Evolutionary conservation across 2,329 filamentous ascomycete genomes (phyloP), one percentile per base, ranked within the genome.

Genomic region (Aspergillus ibericus): DNA sequence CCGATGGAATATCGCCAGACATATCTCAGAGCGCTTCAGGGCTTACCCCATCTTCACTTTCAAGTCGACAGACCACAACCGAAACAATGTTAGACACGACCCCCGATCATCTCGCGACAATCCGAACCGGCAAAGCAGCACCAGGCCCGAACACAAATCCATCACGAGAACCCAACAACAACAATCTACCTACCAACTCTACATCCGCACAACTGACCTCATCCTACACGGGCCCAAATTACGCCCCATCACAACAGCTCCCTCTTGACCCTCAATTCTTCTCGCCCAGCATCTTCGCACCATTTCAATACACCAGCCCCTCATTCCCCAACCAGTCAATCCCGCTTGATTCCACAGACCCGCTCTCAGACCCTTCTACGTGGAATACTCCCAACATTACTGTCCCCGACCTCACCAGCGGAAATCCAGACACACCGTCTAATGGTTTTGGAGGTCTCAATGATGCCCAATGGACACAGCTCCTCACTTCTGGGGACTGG

Each of bases 381-480:
- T 77, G 75, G 75, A 68, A 72, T 52, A 42, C 63, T 3, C 27
- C 55, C 10, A 51, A 62, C 2, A 40, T 60, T 1, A 36, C 56
- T 2, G 54, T 61, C 4, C 59, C 64, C n/a, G 59, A 47, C 29
- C 53, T 63, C 1, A 60, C 58, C 16, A 18, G 58, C 13, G 61
- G 47, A 15, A 62, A 63, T 50, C 44, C 62, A 16, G 65, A 68
- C 35, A 63, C 68, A 22, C 60, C 62, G 12, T 48, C 59, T 27
- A 46, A 63, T 1, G 65, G 65, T 15, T 58, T 75, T 49, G 70
- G 70, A 29, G 56, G 65, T 13, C 62, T 75, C 7, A 71, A 59
- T 25, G 73, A 75, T 16, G 67, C 68, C 4, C 73, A 76, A 38
- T 78, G 75, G 72, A 69, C 70, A 3, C 68, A 74, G 25, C 66